Percentiles rank a stretch among this genome's conserved stretches.
phyloP scores from a whole-genome alignment of 225 moss, liverwort and hornwort genomes.

The Antitrichia curtipendula region DNA sequence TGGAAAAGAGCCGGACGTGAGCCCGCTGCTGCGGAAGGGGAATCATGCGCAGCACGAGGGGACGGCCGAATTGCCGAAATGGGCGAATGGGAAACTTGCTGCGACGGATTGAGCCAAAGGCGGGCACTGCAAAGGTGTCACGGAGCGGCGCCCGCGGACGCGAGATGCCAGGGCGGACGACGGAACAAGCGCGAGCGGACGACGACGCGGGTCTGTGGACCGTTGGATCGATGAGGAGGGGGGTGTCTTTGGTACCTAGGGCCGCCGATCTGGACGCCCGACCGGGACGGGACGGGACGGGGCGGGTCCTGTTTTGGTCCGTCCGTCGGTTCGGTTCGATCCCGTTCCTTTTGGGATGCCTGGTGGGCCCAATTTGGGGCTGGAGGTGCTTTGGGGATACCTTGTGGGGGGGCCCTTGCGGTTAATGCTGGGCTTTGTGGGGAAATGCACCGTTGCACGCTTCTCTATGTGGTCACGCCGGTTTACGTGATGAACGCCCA shows the following conservation, averaged over 20 bases:
- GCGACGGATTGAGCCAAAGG: background rate
- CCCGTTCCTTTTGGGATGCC: background rate
- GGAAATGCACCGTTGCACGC: background rate
- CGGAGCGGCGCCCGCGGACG: background rate
- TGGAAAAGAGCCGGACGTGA: background rate
- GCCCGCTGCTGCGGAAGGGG: background rate
- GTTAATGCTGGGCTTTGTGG: background rate
- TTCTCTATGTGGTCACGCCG: background rate
- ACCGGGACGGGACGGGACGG: background rate
- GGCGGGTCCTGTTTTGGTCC: background rate
- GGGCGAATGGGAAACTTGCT: background rate
- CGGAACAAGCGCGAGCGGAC: background rate
- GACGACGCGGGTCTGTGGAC: background rate
- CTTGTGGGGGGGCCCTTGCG: background rate
- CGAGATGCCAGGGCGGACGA: background rate
- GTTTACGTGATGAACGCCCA: background rate
- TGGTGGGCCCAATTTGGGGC: background rate
- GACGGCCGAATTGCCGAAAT: background rate
- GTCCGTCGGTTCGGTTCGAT: background rate
- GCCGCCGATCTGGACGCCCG: background rate
- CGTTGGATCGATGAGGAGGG: background rate
- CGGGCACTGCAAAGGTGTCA: background rate
- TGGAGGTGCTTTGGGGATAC: background rate
- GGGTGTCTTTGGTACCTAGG: background rate
- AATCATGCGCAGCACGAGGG: background rate